Percentiles rank a stretch among this genome's conserved stretches.
Conservation (phyloP, 2,329 filamentous ascomycete species). For the Pseudocercospora pini-densiflorae region DNA sequence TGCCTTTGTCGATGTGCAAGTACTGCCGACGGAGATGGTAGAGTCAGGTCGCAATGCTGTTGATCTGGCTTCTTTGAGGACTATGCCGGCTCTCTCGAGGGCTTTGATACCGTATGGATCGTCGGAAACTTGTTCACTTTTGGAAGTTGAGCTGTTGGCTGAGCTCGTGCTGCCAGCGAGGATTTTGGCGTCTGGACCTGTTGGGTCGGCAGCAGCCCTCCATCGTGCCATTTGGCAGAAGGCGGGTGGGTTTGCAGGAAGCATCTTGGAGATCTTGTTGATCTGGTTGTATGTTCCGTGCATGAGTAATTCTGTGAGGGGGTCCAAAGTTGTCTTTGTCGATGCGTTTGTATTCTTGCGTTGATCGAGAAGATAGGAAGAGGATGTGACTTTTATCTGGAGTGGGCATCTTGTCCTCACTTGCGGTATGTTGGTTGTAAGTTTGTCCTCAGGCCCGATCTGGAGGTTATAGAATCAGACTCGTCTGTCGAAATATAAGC, state of each 20-base stretch:
- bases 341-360: too few species aligned
- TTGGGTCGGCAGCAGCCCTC: neutral
- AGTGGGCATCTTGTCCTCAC: neutral
- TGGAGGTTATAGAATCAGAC: neutral
- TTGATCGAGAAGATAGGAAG: neutral
- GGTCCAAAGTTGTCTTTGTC: too few species aligned
- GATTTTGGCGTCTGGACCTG: neutral
- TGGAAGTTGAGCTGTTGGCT: neutral
- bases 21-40: neutral
- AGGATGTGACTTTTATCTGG: neutral
- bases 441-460: neutral
- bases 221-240: neutral
- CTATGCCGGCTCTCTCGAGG: neutral
- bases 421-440: neutral
- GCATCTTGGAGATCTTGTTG: neutral
- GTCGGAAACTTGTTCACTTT: neutral
- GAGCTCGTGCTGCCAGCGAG: neutral
- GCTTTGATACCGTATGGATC: constrained; percentile 2
- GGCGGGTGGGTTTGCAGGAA: neutral
- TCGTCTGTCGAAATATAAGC: neutral
- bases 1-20: neutral
- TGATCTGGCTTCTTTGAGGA: neutral
- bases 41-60: neutral
- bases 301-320: neutral
- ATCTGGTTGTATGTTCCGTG: neutral